Conservation (phyloP, 2,329 filamentous ascomycete species). For the Fusarium sp. region DNA sequence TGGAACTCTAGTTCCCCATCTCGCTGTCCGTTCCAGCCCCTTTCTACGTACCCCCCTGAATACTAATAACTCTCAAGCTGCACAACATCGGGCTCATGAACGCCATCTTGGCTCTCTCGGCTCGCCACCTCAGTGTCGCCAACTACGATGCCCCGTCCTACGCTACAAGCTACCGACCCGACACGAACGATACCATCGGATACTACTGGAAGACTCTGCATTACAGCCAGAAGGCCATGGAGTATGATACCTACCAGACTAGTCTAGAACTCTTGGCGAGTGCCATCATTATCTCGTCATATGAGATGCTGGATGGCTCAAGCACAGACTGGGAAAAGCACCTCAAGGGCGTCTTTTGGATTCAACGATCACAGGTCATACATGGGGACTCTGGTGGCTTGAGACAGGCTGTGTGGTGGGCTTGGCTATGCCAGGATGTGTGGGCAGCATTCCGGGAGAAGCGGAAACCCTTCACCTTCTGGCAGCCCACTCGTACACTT, state of each 20-base stretch:
- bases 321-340: background rate
- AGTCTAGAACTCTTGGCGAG: background rate
- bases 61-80: background rate
- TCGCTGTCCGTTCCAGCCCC: background rate
- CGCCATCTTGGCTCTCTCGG: background rate
- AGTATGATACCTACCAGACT: background rate
- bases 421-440: background rate
- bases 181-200: background rate
- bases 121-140: background rate
- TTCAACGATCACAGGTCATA: background rate
- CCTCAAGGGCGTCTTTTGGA: background rate
- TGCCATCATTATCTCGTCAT: background rate
- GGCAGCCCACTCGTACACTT: background rate
- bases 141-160: background rate
- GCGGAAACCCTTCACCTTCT: background rate
- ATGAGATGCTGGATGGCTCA: background rate
- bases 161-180: background rate
- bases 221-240: background rate
- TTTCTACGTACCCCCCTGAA: too few species aligned
- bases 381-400: background rate
- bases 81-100: background rate
- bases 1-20: background rate
- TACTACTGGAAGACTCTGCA: background rate
- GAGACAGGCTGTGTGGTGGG: background rate
- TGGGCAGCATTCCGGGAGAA: background rate